Percentiles rank a stretch among this genome's conserved stretches.
phyloP scores from a whole-genome alignment of 257 asterid species.

The Craterostigma plantagineum region DNA sequence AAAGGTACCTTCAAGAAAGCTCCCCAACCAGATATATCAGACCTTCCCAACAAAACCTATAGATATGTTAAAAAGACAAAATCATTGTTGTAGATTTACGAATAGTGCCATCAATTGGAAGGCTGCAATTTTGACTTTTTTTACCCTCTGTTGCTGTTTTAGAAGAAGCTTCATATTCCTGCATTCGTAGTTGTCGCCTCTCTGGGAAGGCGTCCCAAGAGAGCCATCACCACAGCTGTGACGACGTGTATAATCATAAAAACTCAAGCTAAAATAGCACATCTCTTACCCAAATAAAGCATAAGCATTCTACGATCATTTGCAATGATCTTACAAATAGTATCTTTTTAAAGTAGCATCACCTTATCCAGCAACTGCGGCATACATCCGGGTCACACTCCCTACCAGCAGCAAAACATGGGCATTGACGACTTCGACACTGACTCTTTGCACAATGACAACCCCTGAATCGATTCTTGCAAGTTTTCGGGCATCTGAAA shows the following conservation, averaged over 20 bases:
- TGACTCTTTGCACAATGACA: constrained; percentile 98
- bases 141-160: constrained; percentile 87
- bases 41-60: constrained; percentile 83
- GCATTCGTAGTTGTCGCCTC: constrained; percentile 91
- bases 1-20: constrained; percentile 83
- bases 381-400: constrained; percentile 98
- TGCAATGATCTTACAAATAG: neutral
- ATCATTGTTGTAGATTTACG: neutral
- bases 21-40: constrained; percentile 98
- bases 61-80: neutral
- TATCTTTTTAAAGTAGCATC: constrained; percentile 8
- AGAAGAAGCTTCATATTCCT: constrained; percentile 96
- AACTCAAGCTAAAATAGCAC: too few species aligned
- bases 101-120: neutral
- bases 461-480: constrained; percentile 94
- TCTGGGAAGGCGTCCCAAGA: constrained; percentile 66
- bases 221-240: constrained; percentile 95
- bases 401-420: constrained; percentile 93
- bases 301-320: too few species aligned
- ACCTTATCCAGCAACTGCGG: constrained; percentile 97
- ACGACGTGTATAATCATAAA: constrained; percentile 14
- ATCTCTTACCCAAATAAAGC: too few species aligned
- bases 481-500: constrained; percentile 72
- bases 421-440: constrained; percentile 97
- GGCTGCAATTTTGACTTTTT: too few species aligned